phyloP scores from a whole-genome alignment of 1,139 yeast genomes.

The Candida sp. region DNA sequence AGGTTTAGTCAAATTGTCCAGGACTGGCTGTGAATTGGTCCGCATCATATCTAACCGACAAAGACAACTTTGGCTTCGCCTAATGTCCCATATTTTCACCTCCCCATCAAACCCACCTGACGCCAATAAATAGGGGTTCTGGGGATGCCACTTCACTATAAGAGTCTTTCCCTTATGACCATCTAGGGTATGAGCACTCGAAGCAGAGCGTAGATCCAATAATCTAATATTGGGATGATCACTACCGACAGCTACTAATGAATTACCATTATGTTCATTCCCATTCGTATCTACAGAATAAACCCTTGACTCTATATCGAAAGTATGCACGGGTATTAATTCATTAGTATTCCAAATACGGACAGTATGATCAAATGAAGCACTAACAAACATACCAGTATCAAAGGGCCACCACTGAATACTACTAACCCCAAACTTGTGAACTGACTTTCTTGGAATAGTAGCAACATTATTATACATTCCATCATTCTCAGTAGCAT shows the following conservation, averaged over 20 bases:
- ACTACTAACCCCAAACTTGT: slow-evolving; percentile 69
- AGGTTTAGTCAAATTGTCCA: slow-evolving; percentile 25
- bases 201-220: slow-evolving; percentile 67
- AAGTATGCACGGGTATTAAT: slow-evolving; percentile 61
- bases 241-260: slow-evolving; percentile 66
- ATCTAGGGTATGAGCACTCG: slow-evolving; percentile 64
- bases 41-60: slow-evolving; percentile 54
- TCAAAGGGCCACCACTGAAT: slow-evolving; percentile 90
- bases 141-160: slow-evolving; percentile 78
- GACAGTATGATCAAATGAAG: slow-evolving; percentile 76
- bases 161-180: slow-evolving; percentile 66
- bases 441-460: slow-evolving; percentile 55
- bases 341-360: slow-evolving; percentile 81
- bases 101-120: slow-evolving; percentile 80
- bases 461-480: slow-evolving; percentile 31
- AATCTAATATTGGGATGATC: slow-evolving; percentile 71
- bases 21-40: slow-evolving; percentile 20
- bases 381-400: slow-evolving; percentile 79
- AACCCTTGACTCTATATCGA: slow-evolving; percentile 51
- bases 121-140: slow-evolving; percentile 55
- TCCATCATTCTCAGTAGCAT: too few relatives aligned
- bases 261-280: slow-evolving; percentile 31
- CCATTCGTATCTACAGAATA: slow-evolving; percentile 50
- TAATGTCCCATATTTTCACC: slow-evolving; percentile 69
- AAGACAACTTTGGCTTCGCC: slow-evolving; percentile 65